Base-by-base conservation (phyloP, 2,329 filamentous ascomycete species). In the Didymella exigua region DNA sequence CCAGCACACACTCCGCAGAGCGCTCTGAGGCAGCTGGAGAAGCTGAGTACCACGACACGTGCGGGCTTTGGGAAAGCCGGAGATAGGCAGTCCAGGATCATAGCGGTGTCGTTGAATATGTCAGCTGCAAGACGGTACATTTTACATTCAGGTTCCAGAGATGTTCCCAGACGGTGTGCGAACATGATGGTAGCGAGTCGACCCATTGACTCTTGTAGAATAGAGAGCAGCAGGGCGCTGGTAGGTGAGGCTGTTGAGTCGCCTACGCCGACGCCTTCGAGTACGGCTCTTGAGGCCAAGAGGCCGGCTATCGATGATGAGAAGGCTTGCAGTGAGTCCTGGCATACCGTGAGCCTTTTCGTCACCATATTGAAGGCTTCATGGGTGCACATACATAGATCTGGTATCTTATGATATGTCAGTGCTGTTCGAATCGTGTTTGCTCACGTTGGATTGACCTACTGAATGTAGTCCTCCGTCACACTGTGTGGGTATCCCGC, bases 1-100 rank as follows among this genome's bases (percentile, higher is more conserved):
- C 90, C 91, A 0, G 91, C 93, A 0, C 93, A 90, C 5, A 98
- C 92, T 23, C 93, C 95, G 70, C 95, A 98, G 0, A 97, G 77
- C 0, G 86, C 83, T 34, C 87, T 76, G 49, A 89, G 75, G 8
- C 88, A 79, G 56, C 86, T 87, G 21, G 83, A 83, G 21, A 82
- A 74, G 63, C 85, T 85, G 45, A 89, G 76, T 2, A 89, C 67
- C 4, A 78, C 62, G 1, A 89, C 83, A 7, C 87, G 77, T 2
- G 79, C 68, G 0, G 80, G 70, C 49, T 84, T 84, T 0, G 89
- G 86, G 40, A 96, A 84, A 14, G 84, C 84, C 0, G 92, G 92
- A 4, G 89, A 91, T 33, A 93, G 80, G 56, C 92, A 87, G 70
- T 96, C 91, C n/a, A 96, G 82, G 49, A 96, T 81, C 79, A 96